Evolutionary conservation across 2,329 filamentous ascomycete genomes (phyloP).

Genomic region (Didymella lethalis): DNA sequence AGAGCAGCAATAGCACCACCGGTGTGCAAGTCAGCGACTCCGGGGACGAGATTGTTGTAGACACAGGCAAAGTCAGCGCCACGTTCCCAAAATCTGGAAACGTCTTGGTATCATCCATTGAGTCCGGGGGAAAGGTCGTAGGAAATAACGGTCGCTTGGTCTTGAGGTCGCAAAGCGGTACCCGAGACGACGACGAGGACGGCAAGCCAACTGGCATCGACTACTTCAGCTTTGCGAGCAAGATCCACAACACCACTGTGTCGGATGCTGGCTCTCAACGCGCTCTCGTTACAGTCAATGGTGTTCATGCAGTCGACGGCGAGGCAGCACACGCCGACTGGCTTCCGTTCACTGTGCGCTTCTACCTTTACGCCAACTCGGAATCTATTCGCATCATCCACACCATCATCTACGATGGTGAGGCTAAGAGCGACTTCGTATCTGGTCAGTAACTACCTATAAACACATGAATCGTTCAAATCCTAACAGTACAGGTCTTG

Average conservation of each 20-base stretch:
- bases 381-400: slow-evolving; percentile 64
- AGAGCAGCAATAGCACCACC: slow-evolving; percentile 28
- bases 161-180: slow-evolving; percentile 60
- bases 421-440: slow-evolving; percentile 61
- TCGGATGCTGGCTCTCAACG: slow-evolving; percentile 54
- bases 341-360: slow-evolving; percentile 64
- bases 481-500: slow-evolving; percentile 46
- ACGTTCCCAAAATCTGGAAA: slow-evolving; percentile 46
- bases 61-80: slow-evolving; percentile 46
- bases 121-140: slow-evolving; percentile 52
- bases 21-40: slow-evolving; percentile 38
- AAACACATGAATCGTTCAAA: background rate
- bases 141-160: slow-evolving; percentile 56
- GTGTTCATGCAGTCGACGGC: slow-evolving; percentile 45
- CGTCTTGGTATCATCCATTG: slow-evolving; percentile 41
- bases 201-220: slow-evolving; percentile 49
- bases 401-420: slow-evolving; percentile 64
- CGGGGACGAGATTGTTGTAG: slow-evolving; percentile 35
- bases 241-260: slow-evolving; percentile 61
- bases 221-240: slow-evolving; percentile 59
- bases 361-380: slow-evolving; percentile 67
- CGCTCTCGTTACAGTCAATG: slow-evolving; percentile 58
- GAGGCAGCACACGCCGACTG: slow-evolving; percentile 54
- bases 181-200: slow-evolving; percentile 53
- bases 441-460: slow-evolving; percentile 44